phyloP scores from a whole-genome alignment of 805 yeast species.

The Yamadazyma takamatsuzukensis region DNA sequence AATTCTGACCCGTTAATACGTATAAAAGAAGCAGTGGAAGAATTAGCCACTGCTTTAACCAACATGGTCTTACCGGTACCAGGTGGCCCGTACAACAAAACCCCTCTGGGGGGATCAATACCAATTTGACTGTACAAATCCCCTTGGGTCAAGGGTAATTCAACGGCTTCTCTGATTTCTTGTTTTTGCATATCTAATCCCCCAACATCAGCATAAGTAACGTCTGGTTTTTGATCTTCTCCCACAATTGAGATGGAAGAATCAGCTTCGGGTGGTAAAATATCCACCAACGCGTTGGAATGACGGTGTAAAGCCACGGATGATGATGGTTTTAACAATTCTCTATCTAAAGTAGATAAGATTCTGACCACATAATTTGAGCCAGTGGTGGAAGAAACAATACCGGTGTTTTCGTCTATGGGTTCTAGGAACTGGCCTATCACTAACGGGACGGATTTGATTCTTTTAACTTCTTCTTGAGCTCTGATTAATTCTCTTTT shows the following conservation, averaged over 20 bases:
- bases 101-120: conserved; percentile 99
- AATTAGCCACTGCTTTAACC: conserved; percentile 97
- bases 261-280: conserved; percentile 98
- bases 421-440: conserved; percentile 98
- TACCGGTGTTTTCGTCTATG: conserved; percentile 93
- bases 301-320: conserved; percentile 98
- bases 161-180: conserved; percentile 98
- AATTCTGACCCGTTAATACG: conserved; percentile 98
- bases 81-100: conserved; percentile 96
- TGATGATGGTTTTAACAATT: conserved; percentile 87
- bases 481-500: conserved; percentile 93
- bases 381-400: conserved; percentile 96
- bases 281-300: conserved; percentile 95
- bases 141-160: conserved; percentile 91
- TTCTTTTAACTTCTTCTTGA: conserved; percentile 96
- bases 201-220: conserved; percentile 96
- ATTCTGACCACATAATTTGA: conserved; percentile 96
- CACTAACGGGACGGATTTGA: conserved; percentile 95
- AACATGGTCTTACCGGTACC: conserved; percentile 99
- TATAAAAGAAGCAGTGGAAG: conserved; percentile 92
- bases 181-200: conserved; percentile 99
- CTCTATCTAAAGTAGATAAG: conserved; percentile 90
- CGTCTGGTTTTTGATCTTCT: conserved; percentile 88
- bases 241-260: conserved; percentile 93
- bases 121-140: conserved; percentile 97